Base-by-base conservation (phyloP, 148 eudicot species). In the Camellia granthamiana region DNA sequence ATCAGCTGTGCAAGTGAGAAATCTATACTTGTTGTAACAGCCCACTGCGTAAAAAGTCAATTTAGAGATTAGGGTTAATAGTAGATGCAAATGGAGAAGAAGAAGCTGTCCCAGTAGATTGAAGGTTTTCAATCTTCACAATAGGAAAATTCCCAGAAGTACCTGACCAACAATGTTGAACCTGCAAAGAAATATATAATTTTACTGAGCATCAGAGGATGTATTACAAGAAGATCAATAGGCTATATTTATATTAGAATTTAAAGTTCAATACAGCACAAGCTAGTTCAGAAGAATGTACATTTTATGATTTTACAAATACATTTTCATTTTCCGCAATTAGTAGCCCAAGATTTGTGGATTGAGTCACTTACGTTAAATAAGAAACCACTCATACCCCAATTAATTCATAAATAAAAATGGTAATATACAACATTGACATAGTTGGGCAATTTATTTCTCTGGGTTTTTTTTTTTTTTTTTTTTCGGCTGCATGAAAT, bases 111-210 rank as follows among this genome's bases (percentile, higher is more conserved):
- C 46, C 2, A 76, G 55, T 77, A 72, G 65, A 63, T 64, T 63
- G 70, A 60, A 76, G 64, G 62, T 41, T 77, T 59, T 71, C 78
- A 44, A 73, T 5, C 63, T 68, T 77, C 76, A 78, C 10, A 30
- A 38, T 2, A 41, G 19, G 72, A 62, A 23, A 49, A 65, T 80
- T 76, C 82, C 72, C 54, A 44, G 58, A 72, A 43, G 77, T 93
- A 96, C 99, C 99, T 93, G 99, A 72, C 99, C 98, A 81, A 92
- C 95, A 78, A 93, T 93, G 87, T 96, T 96, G 85, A 92, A 93
- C 99, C 99, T 96, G 99, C 89, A 90, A 79, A 12, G 49, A 68
- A 74, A n/a, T 42, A 60, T 18, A 30, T 46, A 44, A 16, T 78
- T 49, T 21, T 3, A 44, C 14, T 15, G 58, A 80, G 65, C 51